Evolutionary conservation across 345 rosid genomes (phyloP), one percentile per base, ranked within the genome.

Genomic region (Atalantia buxifolia): DNA sequence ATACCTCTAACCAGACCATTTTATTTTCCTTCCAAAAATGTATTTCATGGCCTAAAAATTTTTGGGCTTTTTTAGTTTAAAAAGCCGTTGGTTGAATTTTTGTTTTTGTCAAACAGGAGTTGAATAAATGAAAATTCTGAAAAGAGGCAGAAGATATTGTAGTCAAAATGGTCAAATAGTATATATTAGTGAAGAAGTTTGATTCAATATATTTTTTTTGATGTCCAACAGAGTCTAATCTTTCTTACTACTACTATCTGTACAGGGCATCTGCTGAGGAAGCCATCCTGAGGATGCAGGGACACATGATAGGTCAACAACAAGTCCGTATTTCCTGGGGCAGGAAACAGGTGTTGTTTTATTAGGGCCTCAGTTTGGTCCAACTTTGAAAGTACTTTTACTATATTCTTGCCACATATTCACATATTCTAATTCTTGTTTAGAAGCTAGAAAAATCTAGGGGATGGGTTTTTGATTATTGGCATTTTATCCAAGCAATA

Each of bases 211-310:
- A 55, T 75, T 59, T 67, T 66, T 71, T 25, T 33, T 73, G 31
- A 69, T 53, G 38, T 76, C 19, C 48, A 36, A 56, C 62, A 71
- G 7, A 4, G 60, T 68, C 64, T 79, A 55, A 76, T 53, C 7
- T 65, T 16, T 74, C 55, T 78, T 28, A 55, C 56, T 42, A 66
- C 27, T 69, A 31, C 31, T 68, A 19, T 60, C 62, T 61, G 27
- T n/a, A 63, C 24, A 96, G 99, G 86, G 66, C 87, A 74, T 94
- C 99, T 77, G 97, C 97, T 38, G 99, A 94, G 82, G 98, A 96
- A 78, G 97, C 98, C 81, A 84, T 92, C 56, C 91, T 86, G 76
- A 90, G 92, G 83, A 90, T 92, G 98, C 97, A 96, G 79, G 98
- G 95, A 48, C 92, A 91, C 73, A 66, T 90, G 85, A 92, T 96